phyloP scores from a whole-genome alignment of 73 alveolate genomes.

The Paramecium sexaurelia region DNA sequence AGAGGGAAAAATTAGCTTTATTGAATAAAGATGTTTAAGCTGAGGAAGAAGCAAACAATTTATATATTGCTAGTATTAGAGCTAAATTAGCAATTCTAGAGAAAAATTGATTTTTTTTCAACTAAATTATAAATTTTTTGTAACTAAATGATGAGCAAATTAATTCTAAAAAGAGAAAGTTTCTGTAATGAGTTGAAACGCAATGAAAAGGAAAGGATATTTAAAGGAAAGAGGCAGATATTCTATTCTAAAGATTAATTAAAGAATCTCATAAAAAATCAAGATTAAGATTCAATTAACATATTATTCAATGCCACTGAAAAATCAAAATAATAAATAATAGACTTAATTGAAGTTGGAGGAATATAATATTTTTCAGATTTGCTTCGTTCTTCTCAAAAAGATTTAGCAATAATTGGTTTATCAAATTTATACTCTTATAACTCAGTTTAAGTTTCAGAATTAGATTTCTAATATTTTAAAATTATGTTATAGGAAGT shows the following conservation, averaged over 20 bases:
- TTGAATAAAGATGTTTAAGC: constrained; percentile 48
- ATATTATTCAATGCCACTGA: neutral
- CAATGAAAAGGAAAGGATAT: neutral
- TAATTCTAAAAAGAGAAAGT: neutral
- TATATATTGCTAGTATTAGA: constrained; percentile 61
- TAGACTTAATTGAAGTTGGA: neutral
- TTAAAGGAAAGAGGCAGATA: neutral
- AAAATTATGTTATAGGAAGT: neutral
- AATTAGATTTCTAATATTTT: neutral
- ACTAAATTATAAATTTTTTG: neutral
- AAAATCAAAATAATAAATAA: neutral
- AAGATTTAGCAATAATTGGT: neutral
- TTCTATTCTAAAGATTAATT: neutral
- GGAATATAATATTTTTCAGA: neutral
- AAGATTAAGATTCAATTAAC: neutral
- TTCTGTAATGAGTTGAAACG: neutral
- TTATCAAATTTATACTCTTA: neutral
- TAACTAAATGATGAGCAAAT: neutral
- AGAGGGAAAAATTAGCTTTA: constrained; percentile 45
- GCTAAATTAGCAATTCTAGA: constrained; percentile 58
- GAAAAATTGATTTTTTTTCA: neutral
- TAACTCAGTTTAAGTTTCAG: neutral
- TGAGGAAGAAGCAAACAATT: constrained; percentile 66
- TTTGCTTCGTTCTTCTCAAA: neutral
- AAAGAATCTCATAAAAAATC: neutral